Evolutionary conservation across 768 basidiomycete species (phyloP).

Genomic region (Auricularia cornea): DNA sequence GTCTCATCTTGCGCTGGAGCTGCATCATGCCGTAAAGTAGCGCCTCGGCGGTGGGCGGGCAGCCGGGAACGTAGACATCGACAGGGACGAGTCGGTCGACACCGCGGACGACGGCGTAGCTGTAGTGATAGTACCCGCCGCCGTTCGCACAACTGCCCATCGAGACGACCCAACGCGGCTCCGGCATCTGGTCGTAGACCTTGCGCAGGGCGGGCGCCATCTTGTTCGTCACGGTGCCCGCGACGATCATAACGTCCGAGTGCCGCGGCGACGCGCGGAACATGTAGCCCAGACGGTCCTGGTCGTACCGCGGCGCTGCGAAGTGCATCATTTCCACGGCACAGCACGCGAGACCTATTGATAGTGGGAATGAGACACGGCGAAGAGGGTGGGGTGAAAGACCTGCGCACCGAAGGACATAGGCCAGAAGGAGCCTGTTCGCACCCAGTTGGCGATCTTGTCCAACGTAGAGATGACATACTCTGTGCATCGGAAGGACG

Average conservation of each 20-base stretch:
- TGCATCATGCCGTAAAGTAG: constrained; percentile 95
- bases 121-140: constrained; percentile 95
- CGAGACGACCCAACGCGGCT: constrained; percentile 98
- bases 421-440: constrained; percentile 98
- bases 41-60: constrained; percentile 93
- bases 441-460: constrained; percentile 95
- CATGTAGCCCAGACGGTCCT: constrained; percentile 92
- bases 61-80: constrained; percentile 96
- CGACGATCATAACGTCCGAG: constrained; percentile 98
- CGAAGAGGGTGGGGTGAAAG: background rate
- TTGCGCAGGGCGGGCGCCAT: constrained; percentile 98
- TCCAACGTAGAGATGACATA: constrained; percentile 95
- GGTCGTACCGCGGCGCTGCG: constrained; percentile 98
- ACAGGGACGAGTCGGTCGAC: constrained; percentile 99
- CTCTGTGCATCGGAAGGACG: constrained; percentile 48
- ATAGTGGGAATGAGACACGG: constrained; percentile 7
- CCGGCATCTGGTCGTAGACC: constrained; percentile 98
- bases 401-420: constrained; percentile 76
- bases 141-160: constrained; percentile 99
- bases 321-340: constrained; percentile 99
- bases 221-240: constrained; percentile 97
- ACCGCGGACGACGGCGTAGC: constrained; percentile 96
- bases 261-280: constrained; percentile 99
- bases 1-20: constrained; percentile 92
- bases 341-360: constrained; percentile 87